Evolutionary conservation across 305 asterid genomes (phyloP).

Genomic region (Solanum hybrid): DNA sequence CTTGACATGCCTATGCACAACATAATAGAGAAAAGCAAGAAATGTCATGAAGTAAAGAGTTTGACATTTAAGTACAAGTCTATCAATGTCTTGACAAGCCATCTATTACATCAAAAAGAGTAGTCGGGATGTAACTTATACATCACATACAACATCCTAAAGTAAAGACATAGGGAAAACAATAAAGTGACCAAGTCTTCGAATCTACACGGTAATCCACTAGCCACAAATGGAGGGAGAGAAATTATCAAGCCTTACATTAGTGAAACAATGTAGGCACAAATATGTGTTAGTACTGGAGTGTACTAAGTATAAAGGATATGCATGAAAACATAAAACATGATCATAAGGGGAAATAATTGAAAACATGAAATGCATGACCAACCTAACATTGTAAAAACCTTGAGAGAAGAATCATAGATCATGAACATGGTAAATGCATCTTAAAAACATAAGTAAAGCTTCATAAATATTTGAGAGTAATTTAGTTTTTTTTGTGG

Average conservation of each 20-base stretch:
- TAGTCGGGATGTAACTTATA: neutral
- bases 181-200: neutral
- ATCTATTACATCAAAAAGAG: neutral
- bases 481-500: neutral
- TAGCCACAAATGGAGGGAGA: neutral
- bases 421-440: neutral
- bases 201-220: neutral
- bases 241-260: neutral
- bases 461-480: neutral
- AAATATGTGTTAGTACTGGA: neutral
- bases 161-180: neutral
- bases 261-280: neutral
- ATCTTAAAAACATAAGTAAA: neutral
- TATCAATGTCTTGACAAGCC: neutral
- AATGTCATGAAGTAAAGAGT: neutral
- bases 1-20: neutral
- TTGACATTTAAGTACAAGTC: neutral
- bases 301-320: neutral
- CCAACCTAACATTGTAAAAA: neutral
- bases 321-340: neutral
- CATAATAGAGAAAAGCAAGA: neutral
- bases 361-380: too few relatives aligned
- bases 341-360: neutral
- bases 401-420: neutral
- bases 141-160: neutral